Evolutionary conservation across 139 green algal species (phyloP), one percentile per base, ranked within the genome.

Genomic region (Coelastrella sp.): DNA sequence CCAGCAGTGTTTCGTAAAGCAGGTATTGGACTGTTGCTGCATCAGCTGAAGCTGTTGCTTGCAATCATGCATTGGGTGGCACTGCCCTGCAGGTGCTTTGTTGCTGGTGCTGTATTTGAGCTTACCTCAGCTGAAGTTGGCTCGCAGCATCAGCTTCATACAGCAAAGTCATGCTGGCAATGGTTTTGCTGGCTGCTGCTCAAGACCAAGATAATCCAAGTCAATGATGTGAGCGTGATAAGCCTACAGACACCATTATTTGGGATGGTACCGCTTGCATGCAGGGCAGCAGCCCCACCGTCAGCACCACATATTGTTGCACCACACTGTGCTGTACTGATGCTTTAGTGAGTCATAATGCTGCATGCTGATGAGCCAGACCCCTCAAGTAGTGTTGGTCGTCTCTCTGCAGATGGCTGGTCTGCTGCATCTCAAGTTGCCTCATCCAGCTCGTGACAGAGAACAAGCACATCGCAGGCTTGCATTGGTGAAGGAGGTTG

Each of bases 101-200:
- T 79, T 37, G 69, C 69, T 60, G 69, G 69, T 60, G 69, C 51
- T 51, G 50, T 82, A 27, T 32, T 27, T 37, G 74, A 68, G 48
- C 32, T 82, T 27, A 41, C 51, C 50, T 34, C 43, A 15, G 50
- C 45, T 34, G 48, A 27, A 19, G 3, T n/a, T 21, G 50, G 74
- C 5, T 48, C 43, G 21, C 32, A 23, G 15, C 74, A 82, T n/a
- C 50, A 82, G 21, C 11, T 82, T 4, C 69, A 34, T 57, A 27
- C 50, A 27, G 78, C 30, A 4, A 8, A 5, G 13, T 21, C 23
- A 25, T 41, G 13, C 11, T 85, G 59, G 38, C 23, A 30, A 9
- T 85, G 78, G 78, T 41, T 85, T 11, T 76, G 27, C 21, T 85
- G 78, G 62, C 19, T 74, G 34, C 11, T 85, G 50, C 40, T 40